phyloP scores from a whole-genome alignment of 2,329 filamentous ascomycete species.

The Verticillium alfalfae region DNA sequence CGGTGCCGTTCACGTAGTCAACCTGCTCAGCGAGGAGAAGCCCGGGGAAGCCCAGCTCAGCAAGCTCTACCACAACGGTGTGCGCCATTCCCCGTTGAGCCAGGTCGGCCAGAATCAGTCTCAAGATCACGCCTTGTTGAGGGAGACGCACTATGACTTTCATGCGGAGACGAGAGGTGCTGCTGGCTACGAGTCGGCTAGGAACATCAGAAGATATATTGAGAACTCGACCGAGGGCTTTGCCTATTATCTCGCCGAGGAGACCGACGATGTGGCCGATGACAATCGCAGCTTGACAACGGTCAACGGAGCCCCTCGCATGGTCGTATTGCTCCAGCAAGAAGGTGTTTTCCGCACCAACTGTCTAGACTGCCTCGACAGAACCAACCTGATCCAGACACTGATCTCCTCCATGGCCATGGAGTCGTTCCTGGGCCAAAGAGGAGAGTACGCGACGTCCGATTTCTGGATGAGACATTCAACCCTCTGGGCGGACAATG shows the following conservation, averaged over 20 bases:
- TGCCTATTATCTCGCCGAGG: conserved; percentile 84
- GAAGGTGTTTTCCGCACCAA: conserved; percentile 96
- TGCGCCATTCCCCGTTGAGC: conserved; percentile 69
- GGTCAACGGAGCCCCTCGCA: conserved; percentile 31
- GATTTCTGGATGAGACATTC: conserved; percentile 94
- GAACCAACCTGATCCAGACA: conserved; percentile 93
- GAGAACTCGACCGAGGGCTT: conserved; percentile 78
- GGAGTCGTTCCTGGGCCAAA: conserved; percentile 74
- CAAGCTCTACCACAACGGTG: conserved; percentile 70
- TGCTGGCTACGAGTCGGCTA: conserved; percentile 85
- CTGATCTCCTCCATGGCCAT: conserved; percentile 92
- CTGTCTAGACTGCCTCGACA: conserved; percentile 90
- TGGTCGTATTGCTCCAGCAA: conserved; percentile 76
- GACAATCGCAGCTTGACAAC: conserved; percentile 20
- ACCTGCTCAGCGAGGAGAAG: conserved; percentile 87
- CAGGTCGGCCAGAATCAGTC: conserved; percentile 48
- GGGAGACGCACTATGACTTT: conserved; percentile 89
- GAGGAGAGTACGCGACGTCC: conserved; percentile 60
- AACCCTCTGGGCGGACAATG: conserved; percentile 94
- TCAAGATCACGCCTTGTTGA: conserved; percentile 68
- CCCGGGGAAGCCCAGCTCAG: conserved; percentile 81
- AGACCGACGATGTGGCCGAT: conserved; percentile 51
- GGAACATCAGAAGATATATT: conserved; percentile 73
- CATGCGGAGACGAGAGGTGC: conserved; percentile 88
- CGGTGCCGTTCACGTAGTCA: conserved; percentile 86